Conservation (phyloP, 164 flowering plant species). For the Aristolochia fimbriata region DNA sequence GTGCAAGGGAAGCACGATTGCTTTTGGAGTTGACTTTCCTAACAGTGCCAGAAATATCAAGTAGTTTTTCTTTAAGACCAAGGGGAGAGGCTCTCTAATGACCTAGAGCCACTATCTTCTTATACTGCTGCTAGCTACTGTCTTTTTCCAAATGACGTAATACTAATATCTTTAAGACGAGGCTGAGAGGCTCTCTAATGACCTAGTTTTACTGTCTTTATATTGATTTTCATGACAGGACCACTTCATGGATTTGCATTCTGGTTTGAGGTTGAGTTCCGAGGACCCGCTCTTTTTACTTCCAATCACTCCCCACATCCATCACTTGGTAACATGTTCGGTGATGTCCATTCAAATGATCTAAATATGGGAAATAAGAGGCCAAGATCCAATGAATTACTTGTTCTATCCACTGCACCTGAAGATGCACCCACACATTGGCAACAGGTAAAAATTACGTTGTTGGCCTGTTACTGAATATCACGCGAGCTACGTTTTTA, state of each 20-base stretch:
- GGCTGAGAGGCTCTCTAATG: too few relatives aligned
- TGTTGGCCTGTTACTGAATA: neutral
- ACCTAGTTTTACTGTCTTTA: too few relatives aligned
- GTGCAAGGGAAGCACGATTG: too few relatives aligned
- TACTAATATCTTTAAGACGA: too few relatives aligned
- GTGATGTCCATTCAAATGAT: conserved; percentile 21
- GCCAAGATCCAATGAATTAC: conserved; percentile 49
- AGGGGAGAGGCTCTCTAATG: too few relatives aligned
- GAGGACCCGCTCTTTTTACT: conserved; percentile 30
- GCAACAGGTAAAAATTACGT: conserved; percentile 64
- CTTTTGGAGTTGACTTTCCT: too few relatives aligned
- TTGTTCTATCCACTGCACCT: conserved; percentile 88
- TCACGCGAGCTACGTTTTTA: neutral
- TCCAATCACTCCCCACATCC: conserved; percentile 19
- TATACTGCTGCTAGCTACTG: too few relatives aligned
- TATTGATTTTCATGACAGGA: conserved; percentile 33
- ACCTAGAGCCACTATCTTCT: too few relatives aligned
- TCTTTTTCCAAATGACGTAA: too few relatives aligned
- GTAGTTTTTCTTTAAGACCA: neutral
- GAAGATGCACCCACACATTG: conserved; percentile 97
- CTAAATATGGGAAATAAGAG: conserved; percentile 49
- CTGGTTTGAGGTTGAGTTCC: conserved; percentile 97
- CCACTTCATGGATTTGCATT: conserved; percentile 95
- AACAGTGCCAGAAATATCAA: neutral
- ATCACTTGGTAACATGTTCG: conserved; percentile 8